These are phyloP conservation scores for Pseudogymnoascus sp. DNA, from an alignment of 2,329 filamentous ascomycete genomes.

Conservation along the genomic window DNA sequence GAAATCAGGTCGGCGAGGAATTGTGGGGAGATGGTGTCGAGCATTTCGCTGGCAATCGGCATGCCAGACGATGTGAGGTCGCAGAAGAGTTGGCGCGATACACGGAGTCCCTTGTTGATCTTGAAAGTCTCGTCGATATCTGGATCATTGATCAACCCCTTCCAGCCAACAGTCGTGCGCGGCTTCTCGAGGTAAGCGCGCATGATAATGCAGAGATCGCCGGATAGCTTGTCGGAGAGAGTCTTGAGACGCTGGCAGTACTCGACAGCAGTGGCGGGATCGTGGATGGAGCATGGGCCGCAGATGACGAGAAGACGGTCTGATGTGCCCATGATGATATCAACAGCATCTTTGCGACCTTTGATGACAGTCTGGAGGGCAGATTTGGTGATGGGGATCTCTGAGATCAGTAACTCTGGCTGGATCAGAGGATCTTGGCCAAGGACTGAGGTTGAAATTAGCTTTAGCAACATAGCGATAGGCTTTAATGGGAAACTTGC, in stretches of 20 bases:
- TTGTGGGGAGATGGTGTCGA: constrained; percentile 97
- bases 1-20: constrained; percentile 95
- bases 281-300: constrained; percentile 95
- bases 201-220: constrained; percentile 90
- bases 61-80: constrained; percentile 82
- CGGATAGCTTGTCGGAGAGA: constrained; percentile 68
- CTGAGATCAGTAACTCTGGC: constrained; percentile 75
- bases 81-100: constrained; percentile 87
- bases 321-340: constrained; percentile 29
- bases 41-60: constrained; percentile 96
- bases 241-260: constrained; percentile 74
- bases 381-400: constrained; percentile 63
- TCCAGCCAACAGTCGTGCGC: constrained; percentile 96
- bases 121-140: constrained; percentile 96
- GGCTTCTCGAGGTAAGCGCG: constrained; percentile 98
- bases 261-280: constrained; percentile 78
- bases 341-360: constrained; percentile 53
- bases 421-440: constrained; percentile 91
- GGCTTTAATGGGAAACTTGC: constrained; percentile 29
- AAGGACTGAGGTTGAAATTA: constrained; percentile 51
- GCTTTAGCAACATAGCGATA: not conserved
- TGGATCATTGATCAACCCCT: constrained; percentile 97
- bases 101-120: constrained; percentile 95
- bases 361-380: constrained; percentile 62
- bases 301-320: constrained; percentile 91